Evolutionary conservation across 208 protist species (phyloP), one percentile per base, ranked within the genome.

Genomic region (Leishmania tropica): DNA sequence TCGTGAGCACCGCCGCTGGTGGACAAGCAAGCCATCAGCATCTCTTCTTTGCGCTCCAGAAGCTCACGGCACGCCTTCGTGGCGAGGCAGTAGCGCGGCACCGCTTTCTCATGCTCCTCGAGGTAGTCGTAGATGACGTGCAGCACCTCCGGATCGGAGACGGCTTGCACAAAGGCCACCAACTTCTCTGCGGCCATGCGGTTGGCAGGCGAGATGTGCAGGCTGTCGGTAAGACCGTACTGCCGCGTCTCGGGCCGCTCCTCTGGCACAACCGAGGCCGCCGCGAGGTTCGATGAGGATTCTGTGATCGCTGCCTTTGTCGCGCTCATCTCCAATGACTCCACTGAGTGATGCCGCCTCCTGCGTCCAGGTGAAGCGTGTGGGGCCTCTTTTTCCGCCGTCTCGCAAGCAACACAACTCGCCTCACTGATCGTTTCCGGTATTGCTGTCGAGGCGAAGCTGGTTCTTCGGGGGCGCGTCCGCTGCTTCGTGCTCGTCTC

Each of bases 141-240:
- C 37, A 91, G 85, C 80, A 91, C 83, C 71, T 89, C 85, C 53
- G 85, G 83, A 58, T 91, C 88, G 0, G 88, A 85, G 68, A 91
- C 85, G 19, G 78, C 68, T 5, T 64, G 53, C 37, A 91, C 83
- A 80, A 91, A 87, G 31, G 76, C 54, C 48, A 87, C 78, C 0
- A 91, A 53, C 1, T 68, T 71, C 51, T 89, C 88, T 42, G 85
- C 78, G 37, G 42, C 79, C 15, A 64, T 60, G 19, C 80, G 64
- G 24, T 31, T 78, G 13, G 51, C 48, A 0, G 80, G 47, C 3
- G 80, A 74, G 62, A 54, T 47, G 54, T 53, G 47, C 65, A 54
- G 31, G 31, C 51, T 70, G n/a, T 58, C 42, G 70, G 47, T 45
- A 28, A 64, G n/a, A 28, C 19, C 8, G 70, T 45, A 65, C 24